Conservation (phyloP, 1,284 basidiomycete species). For the Acaromyces ingoldii region DNA sequence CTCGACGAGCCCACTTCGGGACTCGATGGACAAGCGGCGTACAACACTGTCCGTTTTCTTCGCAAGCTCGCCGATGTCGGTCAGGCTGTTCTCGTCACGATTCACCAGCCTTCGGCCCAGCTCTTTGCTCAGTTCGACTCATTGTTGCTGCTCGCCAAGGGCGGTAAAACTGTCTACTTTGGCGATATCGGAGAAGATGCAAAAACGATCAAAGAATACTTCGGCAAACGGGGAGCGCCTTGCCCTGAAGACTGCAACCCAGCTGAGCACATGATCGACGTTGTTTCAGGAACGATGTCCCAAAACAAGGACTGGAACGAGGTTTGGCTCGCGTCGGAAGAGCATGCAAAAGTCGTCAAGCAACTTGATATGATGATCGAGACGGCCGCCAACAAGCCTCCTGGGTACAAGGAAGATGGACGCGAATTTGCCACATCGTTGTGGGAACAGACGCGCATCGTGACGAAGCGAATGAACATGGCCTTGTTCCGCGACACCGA, state of each 20-base stretch:
- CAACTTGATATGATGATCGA: neutral
- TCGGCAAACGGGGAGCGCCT: constrained; percentile 56
- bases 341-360: constrained; percentile 1
- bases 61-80: constrained; percentile 47
- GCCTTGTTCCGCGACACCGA: constrained; percentile 48
- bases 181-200: constrained; percentile 59
- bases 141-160: constrained; percentile 52
- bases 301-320: constrained; percentile 16
- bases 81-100: constrained; percentile 51
- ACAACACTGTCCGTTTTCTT: constrained; percentile 48
- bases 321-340: constrained; percentile 13
- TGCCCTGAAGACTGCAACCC: constrained; percentile 57
- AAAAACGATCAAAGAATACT: constrained; percentile 57
- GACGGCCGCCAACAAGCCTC: neutral
- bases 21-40: constrained; percentile 27
- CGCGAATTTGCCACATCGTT: constrained; percentile 43
- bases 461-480: constrained; percentile 32
- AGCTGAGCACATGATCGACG: constrained; percentile 55
- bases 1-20: constrained; percentile 46
- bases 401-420: neutral
- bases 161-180: constrained; percentile 58
- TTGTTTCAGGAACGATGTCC: constrained; percentile 17
- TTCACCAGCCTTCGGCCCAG: constrained; percentile 67
- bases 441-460: constrained; percentile 31
- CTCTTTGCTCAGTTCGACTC: constrained; percentile 65